Evolutionary conservation across 106 monocot genomes (phyloP), one percentile per base, ranked within the genome.

Genomic region (Platanthera zijinensis): DNA sequence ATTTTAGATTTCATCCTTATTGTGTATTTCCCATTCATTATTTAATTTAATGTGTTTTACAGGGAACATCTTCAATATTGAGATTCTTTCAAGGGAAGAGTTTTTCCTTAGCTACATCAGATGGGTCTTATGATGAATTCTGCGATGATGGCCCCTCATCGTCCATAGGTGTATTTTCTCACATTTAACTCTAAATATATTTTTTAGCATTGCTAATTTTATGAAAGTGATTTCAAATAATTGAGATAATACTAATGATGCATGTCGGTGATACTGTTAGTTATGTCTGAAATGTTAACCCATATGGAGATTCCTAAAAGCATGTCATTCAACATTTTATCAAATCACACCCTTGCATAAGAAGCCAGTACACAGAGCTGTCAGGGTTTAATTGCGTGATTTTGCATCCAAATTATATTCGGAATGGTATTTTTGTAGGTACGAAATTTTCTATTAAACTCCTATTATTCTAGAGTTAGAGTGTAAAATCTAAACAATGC

Each of bases 11-110:
- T 61, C 8, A 7, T 39, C 67, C 11, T 75, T 80, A 67, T 51
- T 2, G 75, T 75, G 14, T 52, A 6, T 67, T 11, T 52, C 21
- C 5, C 5, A 7, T 61, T 61, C 46, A 48, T 54, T 19, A 13
- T 0, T 54, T 25, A 22, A 52, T 22, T 61, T 5, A 67, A 18
- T 80, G n/a, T 1, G n/a, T 75, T 72, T 79, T 15, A 2, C 70
- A 96, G 96, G 89, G 83, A 51, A 81, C 76, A 71, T 84, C 78
- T 53, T 87, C 96, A 25, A 96, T 96, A 25, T 82, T 89, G 73
- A 92, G 84, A 51, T 91, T 85, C 52, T 88, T 97, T 76, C 85
- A 79, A 57, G 83, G 62, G 2, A 83, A 66, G 22, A 71, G 71
- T 25, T 49, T 78, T 71, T 80, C 79, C 77, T 74, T 51, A 48